Evolutionary conservation across 805 yeast genomes (phyloP).

Genomic region (Kuraishia capsulata): DNA sequence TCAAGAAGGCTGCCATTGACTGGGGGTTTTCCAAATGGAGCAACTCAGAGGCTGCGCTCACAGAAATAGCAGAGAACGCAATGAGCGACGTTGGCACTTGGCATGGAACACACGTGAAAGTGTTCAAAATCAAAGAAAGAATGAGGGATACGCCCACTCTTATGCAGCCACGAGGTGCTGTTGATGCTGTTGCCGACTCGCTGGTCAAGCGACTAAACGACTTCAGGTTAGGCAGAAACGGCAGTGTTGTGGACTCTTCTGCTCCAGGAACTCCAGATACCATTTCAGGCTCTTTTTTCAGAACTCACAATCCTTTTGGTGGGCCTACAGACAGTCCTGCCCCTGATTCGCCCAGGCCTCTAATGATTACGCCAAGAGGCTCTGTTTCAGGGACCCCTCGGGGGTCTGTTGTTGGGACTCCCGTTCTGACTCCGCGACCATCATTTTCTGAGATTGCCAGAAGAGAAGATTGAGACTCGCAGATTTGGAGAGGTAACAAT

Average conservation of each 20-base stretch:
- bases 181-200: constrained; percentile 38
- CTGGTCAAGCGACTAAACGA: constrained; percentile 40
- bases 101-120: constrained; percentile 31
- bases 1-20: constrained; percentile 24
- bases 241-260: constrained; percentile 20
- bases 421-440: constrained; percentile 7
- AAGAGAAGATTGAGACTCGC: too few relatives aligned
- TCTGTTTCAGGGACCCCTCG: constrained; percentile 6
- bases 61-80: constrained; percentile 10
- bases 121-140: constrained; percentile 27
- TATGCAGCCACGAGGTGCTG: constrained; percentile 30
- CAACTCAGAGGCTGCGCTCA: constrained; percentile 15
- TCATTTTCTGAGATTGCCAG: too few relatives aligned
- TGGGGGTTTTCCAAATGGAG: constrained; percentile 22
- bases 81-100: constrained; percentile 28
- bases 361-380: not conserved
- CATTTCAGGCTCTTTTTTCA: too few relatives aligned
- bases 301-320: too few relatives aligned
- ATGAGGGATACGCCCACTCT: constrained; percentile 12
- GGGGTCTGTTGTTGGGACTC: constrained; percentile 6
- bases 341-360: constrained; percentile 9
- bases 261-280: constrained; percentile 15
- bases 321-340: constrained; percentile 25
- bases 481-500: too few relatives aligned
- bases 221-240: constrained; percentile 21